phyloP scores from a whole-genome alignment of 495 filamentous ascomycete genomes.

The Penicillium simplicissimum region DNA sequence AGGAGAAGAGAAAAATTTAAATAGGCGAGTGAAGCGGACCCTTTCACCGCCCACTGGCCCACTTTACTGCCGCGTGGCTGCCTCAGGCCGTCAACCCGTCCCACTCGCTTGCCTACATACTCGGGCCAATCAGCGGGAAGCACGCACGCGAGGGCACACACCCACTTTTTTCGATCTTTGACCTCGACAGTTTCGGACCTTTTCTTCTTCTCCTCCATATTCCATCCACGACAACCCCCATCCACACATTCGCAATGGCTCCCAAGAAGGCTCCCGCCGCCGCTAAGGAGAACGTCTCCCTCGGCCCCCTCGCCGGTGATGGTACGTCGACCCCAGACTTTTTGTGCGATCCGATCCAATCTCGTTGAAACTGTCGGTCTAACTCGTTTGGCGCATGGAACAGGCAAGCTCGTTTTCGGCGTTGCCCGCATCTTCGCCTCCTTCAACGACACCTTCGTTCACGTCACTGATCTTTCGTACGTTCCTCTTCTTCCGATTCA shows the following conservation, averaged over 20 bases:
- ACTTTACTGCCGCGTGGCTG: constrained; percentile 20
- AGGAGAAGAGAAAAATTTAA: constrained; percentile 37
- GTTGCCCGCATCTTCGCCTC: constrained; percentile 99
- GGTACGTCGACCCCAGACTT: constrained; percentile 52
- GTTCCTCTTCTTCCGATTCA: constrained; percentile 38
- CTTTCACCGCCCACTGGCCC: constrained; percentile 38
- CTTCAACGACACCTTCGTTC: constrained; percentile 99
- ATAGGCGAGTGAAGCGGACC: constrained; percentile 27
- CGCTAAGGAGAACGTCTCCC: constrained; percentile 94
- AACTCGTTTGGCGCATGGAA: constrained; percentile 21
- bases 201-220: constrained; percentile 39
- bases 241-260: constrained; percentile 56
- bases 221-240: constrained; percentile 46
- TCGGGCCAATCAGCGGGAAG: constrained; percentile 34
- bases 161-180: constrained; percentile 37
- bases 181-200: constrained; percentile 7
- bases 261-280: constrained; percentile 78
- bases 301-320: constrained; percentile 91
- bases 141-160: constrained; percentile 47
- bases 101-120: constrained; percentile 37
- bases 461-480: constrained; percentile 98
- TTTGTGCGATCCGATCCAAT: not conserved
- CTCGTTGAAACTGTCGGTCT: constrained; percentile 6
- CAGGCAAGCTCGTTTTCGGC: constrained; percentile 97
- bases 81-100: constrained; percentile 4